Evolutionary conservation across 139 green algal species (phyloP).

Genomic region (Chlorella sp.): DNA sequence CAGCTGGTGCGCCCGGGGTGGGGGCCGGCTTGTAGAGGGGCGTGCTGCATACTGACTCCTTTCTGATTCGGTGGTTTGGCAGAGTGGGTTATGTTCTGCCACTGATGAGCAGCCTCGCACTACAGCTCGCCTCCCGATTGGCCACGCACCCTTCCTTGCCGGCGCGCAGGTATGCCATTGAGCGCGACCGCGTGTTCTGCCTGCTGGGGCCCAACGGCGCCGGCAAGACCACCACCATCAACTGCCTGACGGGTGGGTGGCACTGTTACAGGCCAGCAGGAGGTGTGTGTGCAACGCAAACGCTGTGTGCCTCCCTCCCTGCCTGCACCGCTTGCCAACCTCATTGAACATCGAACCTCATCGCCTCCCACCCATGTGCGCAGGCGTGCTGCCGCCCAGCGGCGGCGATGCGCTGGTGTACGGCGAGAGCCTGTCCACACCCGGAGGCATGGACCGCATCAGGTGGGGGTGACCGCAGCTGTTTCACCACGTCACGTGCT

Average conservation of each 20-base stretch:
- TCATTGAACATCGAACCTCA: neutral
- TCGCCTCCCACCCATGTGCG: neutral
- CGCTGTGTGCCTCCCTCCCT: neutral
- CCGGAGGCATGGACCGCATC: conserved; percentile 77
- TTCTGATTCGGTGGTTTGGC: no score
- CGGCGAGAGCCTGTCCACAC: conserved; percentile 66
- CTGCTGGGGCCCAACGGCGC: conserved; percentile 78
- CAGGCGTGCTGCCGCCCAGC: conserved; percentile 53
- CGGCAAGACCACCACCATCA: conserved; percentile 93
- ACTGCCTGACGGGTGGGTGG: conserved; percentile 79
- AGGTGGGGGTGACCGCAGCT: conserved; percentile 7
- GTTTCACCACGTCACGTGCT: no score
- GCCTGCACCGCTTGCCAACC: neutral
- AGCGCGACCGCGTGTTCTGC: conserved; percentile 82
- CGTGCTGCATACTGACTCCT: no score
- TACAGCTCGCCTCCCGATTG: no score
- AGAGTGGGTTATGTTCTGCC: no score
- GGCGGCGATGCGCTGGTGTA: conserved; percentile 85
- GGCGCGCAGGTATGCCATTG: conserved; percentile 59
- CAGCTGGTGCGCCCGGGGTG: conserved; percentile 61
- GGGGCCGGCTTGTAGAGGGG: no score
- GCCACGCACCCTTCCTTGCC: no score
- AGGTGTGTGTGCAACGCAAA: neutral
- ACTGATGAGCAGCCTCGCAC: no score
- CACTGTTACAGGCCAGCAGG: no score